A percentile compares a stretch with the other conserved stretches of the same genome.
Conservation (phyloP, 768 basidiomycete genomes). For the Russula griseocarnosa region DNA sequence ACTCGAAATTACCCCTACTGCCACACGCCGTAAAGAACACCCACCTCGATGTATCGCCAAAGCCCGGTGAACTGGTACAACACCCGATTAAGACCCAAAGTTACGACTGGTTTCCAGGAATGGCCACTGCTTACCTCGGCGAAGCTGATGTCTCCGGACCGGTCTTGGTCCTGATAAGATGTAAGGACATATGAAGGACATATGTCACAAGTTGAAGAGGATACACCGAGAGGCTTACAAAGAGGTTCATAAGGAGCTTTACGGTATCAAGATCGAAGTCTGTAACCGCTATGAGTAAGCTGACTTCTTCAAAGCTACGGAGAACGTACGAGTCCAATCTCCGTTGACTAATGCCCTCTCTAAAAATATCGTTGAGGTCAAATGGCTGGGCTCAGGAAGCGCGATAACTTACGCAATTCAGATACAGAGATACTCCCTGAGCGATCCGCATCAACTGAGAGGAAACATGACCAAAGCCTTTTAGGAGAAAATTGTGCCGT, state of each 20-base stretch:
- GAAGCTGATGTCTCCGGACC: constrained; percentile 77
- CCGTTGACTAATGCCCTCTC: constrained; percentile 52
- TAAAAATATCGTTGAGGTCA: constrained; percentile 25
- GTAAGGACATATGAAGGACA: constrained; percentile 6
- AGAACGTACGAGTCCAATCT: constrained; percentile 70
- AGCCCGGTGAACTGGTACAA: constrained; percentile 56
- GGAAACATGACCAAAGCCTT: constrained; percentile 74
- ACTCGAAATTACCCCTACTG: neutral
- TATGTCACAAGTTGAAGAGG: neutral
- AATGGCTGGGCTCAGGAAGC: neutral
- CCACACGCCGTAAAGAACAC: neutral
- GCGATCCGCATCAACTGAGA: constrained; percentile 63
- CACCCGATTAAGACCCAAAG: constrained; percentile 3
- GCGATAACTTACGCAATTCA: constrained; percentile 60
- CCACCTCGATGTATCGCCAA: constrained; percentile 77
- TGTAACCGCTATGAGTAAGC: constrained; percentile 30
- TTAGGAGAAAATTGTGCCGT: neutral
- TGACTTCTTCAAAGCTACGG: no score
- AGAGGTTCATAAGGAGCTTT: constrained; percentile 76
- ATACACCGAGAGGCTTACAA: constrained; percentile 45
- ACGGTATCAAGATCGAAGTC: constrained; percentile 88
- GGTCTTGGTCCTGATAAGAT: constrained; percentile 53
- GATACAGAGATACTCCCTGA: constrained; percentile 61
- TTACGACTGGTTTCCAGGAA: constrained; percentile 17
- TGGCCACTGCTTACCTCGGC: constrained; percentile 50